Evolutionary conservation across 208 protist genomes (phyloP).

Genomic region (Trypanosoma avium): DNA sequence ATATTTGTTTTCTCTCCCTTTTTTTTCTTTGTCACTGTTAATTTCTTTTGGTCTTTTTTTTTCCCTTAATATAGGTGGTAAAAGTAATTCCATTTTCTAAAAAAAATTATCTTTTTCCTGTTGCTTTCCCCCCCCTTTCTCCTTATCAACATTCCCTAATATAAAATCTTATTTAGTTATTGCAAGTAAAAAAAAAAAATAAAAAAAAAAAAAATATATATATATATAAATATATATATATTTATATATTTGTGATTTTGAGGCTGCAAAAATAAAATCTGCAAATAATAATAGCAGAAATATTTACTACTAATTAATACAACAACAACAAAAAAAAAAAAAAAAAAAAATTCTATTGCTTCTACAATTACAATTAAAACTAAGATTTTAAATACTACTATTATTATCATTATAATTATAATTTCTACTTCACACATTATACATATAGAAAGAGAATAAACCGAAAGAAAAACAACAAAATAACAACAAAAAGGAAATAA

Average conservation of each 20-base stretch:
- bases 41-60: slow-evolving; percentile 11
- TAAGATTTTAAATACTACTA: neutral
- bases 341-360: neutral
- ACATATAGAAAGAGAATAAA: too few relatives aligned
- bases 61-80: too few relatives aligned
- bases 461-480: too few relatives aligned
- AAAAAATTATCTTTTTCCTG: slow-evolving; percentile 5
- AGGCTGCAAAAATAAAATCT: slow-evolving; percentile 6
- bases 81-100: too few relatives aligned
- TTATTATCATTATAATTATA: neutral
- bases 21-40: slow-evolving; percentile 12
- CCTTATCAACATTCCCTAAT: slow-evolving; percentile 1
- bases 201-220: too few relatives aligned
- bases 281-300: neutral
- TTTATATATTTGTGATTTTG: slow-evolving; percentile 15
- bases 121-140: slow-evolving; percentile 14
- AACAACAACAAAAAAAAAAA: neutral
- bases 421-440: neutral
- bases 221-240: too few relatives aligned
- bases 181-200: too few relatives aligned
- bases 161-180: slow-evolving; percentile 31
- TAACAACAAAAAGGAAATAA: too few relatives aligned
- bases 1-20: slow-evolving; percentile 15
- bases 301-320: neutral
- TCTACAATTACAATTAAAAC: neutral